Percentiles rank a stretch among this genome's conserved stretches.
Evolutionary conservation across 257 asterid species (phyloP).

Genomic region (Solanum appendiculatum): DNA sequence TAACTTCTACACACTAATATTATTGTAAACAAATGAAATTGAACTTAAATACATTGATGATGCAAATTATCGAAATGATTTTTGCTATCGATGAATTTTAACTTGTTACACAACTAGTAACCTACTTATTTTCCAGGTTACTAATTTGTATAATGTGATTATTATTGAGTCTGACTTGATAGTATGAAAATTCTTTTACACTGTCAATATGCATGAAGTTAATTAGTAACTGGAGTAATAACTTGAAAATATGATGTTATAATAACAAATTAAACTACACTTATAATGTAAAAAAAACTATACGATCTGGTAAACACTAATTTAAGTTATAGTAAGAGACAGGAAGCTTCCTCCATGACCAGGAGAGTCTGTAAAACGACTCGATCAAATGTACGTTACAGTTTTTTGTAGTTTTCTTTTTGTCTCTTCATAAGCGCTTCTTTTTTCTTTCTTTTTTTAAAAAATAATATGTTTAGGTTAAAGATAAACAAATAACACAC

Average conservation of each 20-base stretch:
- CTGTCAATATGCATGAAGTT: neutral
- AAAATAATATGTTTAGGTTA: neutral
- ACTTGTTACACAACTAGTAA: neutral
- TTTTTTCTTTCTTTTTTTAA: neutral
- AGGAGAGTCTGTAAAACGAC: neutral
- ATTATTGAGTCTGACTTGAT: neutral
- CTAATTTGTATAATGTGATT: neutral
- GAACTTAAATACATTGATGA: neutral
- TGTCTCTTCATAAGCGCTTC: conserved; percentile 4
- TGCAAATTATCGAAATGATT: neutral
- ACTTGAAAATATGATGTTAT: neutral
- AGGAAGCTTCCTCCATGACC: conserved; percentile 11
- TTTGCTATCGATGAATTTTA: neutral
- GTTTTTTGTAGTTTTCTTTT: conserved; percentile 20
- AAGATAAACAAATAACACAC: neutral
- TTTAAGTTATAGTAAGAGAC: conserved; percentile 5
- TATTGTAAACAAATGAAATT: neutral
- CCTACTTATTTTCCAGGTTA: neutral
- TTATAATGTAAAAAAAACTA: neutral
- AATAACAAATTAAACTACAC: neutral
- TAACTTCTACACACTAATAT: neutral
- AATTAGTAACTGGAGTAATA: neutral
- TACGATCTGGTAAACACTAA: neutral
- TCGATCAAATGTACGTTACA: neutral
- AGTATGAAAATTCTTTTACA: neutral